Evolutionary conservation across 345 rosid genomes (phyloP).

Genomic region (Iberis pinnata): DNA sequence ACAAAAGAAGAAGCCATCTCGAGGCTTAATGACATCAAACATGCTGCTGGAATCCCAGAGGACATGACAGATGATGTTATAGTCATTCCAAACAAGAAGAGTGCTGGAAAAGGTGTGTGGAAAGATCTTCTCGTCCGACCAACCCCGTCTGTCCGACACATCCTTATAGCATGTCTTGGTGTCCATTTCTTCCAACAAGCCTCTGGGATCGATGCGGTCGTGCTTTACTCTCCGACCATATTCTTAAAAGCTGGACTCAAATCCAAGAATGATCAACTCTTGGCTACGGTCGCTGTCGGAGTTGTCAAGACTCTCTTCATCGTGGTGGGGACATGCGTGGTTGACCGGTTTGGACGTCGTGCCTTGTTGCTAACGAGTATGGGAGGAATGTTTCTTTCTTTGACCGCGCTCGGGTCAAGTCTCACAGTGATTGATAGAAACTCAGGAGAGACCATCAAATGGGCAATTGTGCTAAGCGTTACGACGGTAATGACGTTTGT

Average conservation of each 20-base stretch:
- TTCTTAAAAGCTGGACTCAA: slow-evolving; percentile 50
- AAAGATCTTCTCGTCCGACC: slow-evolving; percentile 49
- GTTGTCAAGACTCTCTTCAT: slow-evolving; percentile 42
- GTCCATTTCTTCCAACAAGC: slow-evolving; percentile 69
- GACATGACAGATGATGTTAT: slow-evolving; percentile 39
- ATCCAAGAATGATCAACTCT: slow-evolving; percentile 39
- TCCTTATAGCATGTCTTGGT: slow-evolving; percentile 52
- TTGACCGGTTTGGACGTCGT: slow-evolving; percentile 56
- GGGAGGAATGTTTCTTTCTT: slow-evolving; percentile 44
- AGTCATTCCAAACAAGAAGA: slow-evolving; percentile 13
- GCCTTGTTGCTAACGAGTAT: slow-evolving; percentile 57
- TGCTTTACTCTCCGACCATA: slow-evolving; percentile 55
- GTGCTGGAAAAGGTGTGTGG: slow-evolving; percentile 46
- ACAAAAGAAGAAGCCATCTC: slow-evolving; percentile 41
- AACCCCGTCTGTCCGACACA: slow-evolving; percentile 41
- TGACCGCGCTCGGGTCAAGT: slow-evolving; percentile 41
- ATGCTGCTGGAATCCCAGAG: slow-evolving; percentile 27
- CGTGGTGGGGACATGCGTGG: slow-evolving; percentile 42
- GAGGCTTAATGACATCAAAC: slow-evolving; percentile 42
- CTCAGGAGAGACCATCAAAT: slow-evolving; percentile 28
- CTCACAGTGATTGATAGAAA: slow-evolving; percentile 26
- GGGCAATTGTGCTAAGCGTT: slow-evolving; percentile 42
- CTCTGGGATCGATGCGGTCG: slow-evolving; percentile 62
- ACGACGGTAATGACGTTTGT: slow-evolving; percentile 45
- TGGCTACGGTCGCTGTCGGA: slow-evolving; percentile 53